Base-by-base conservation (phyloP, 768 basidiomycete genomes). In the Fomitopsis pulvina region DNA sequence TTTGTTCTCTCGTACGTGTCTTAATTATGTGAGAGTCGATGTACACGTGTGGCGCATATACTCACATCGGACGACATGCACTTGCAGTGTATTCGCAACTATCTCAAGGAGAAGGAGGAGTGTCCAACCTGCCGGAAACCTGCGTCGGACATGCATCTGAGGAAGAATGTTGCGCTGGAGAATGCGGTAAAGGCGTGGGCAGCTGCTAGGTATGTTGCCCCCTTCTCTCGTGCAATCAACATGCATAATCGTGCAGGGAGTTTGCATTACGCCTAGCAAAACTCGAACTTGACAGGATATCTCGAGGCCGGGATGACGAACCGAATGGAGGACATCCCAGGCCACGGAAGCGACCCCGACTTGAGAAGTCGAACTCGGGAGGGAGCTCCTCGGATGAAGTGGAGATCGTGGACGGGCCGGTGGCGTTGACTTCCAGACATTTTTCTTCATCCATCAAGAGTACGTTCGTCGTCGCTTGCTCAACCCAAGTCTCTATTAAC, bases 101-200 rank as follows among this genome's bases (percentile, higher is more conserved):
- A 77, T 4, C 63, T 90, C 25, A 58, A 70, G 5, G 70, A 63
- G 27, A 82, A 84, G 59, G 75, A 79, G 22, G 81, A 84, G 61
- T 92, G 90, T 57, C 88, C 90, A 7, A 71, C 68, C 16, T 92
- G 90, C 64, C 74, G 85, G 18, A 79, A 80, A 57, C 59, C 60
- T 3, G 66, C 76, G 0, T 72, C 71, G 11, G 87, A 90, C 61
- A 74, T 73, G 2, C 79, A 84, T 40, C 68, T 92, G 48, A 68
- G 86, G 55, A 74, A 78, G 30, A 87, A 87, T 60, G 69, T 78
- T n/a, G 73, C 68, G n/a, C 61, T 92, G 40, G 90, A 88, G 62
- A 83, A 80, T 52, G 75, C 74, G 10, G 77, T 87, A 2, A 65
- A 70, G n/a, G 72, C 79, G n/a, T 92, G 89, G 87, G 78, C 78